Evolutionary conservation across 108 stramenopile species (phyloP).

Genomic region (Aurantiochytrium sp.): DNA sequence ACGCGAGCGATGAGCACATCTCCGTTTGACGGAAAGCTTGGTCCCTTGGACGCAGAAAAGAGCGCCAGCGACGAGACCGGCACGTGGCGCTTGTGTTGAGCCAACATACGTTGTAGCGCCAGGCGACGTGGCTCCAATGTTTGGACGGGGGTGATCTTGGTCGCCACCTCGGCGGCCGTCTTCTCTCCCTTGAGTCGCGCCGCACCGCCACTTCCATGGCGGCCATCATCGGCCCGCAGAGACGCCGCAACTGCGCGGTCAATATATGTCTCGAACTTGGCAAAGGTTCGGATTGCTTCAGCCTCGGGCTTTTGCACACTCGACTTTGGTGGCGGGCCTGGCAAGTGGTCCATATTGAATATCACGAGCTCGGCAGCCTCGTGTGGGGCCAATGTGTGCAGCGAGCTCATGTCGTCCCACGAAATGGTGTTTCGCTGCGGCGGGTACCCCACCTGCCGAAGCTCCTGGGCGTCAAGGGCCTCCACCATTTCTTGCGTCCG

Average conservation of each 20-base stretch:
- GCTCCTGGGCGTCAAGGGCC: constrained; percentile 7
- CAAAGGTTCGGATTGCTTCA: not conserved
- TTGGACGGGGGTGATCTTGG: not conserved
- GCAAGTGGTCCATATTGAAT: not conserved
- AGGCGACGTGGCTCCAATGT: not conserved
- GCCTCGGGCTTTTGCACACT: not conserved
- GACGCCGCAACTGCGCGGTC: not conserved
- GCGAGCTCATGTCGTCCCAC: not conserved
- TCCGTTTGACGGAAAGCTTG: not conserved
- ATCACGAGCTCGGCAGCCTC: not conserved
- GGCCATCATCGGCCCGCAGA: not conserved
- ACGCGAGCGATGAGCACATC: not conserved
- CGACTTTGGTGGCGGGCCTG: not conserved
- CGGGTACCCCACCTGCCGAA: constrained; percentile 1
- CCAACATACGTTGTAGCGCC: not conserved
- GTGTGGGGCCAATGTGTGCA: not conserved
- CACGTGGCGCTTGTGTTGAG: not conserved
- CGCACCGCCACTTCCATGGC: not conserved
- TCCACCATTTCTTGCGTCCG: not conserved
- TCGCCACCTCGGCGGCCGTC: not conserved
- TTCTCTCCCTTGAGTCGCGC: not conserved
- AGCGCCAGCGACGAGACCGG: not conserved
- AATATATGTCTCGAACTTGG: not conserved
- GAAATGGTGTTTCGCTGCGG: not conserved
- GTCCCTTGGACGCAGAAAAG: not conserved